phyloP scores from a whole-genome alignment of 371 early-diverging fungal species.

The Mucor circinelloides region DNA sequence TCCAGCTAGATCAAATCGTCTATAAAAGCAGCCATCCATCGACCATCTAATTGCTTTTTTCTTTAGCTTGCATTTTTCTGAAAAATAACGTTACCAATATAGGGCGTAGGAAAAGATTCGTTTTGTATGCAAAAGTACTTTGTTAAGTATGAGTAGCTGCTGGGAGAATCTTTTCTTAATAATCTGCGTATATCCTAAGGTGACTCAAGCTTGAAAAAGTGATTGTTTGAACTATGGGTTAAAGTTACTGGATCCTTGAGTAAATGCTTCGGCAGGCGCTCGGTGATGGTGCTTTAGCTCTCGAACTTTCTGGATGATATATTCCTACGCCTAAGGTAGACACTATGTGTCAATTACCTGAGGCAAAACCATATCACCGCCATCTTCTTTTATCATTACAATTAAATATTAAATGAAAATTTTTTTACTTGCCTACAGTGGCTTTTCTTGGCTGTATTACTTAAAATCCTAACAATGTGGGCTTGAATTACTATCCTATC shows the following conservation, averaged over 20 bases:
- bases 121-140: slow-evolving; percentile 12
- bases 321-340: slow-evolving; percentile 48
- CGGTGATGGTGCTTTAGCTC: slow-evolving; percentile 24
- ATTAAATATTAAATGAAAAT: slow-evolving; percentile 19
- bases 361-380: slow-evolving; percentile 49
- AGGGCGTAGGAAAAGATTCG: slow-evolving; percentile 24
- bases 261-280: slow-evolving; percentile 14
- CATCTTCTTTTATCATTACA: slow-evolving; percentile 14
- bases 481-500: too few species aligned
- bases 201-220: slow-evolving; percentile 29
- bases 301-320: slow-evolving; percentile 40
- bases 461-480: background rate
- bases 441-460: background rate
- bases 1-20: background rate
- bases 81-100: slow-evolving; percentile 23
- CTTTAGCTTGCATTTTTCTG: slow-evolving; percentile 28
- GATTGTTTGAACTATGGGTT: slow-evolving; percentile 26
- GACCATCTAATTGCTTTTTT: slow-evolving; percentile 4
- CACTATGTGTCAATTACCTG: slow-evolving; percentile 38
- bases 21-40: background rate
- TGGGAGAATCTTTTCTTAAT: slow-evolving; percentile 19
- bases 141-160: slow-evolving; percentile 8
- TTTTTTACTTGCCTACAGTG: background rate
- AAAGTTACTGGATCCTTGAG: slow-evolving; percentile 24
- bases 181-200: slow-evolving; percentile 33